Evolutionary conservation across 345 rosid genomes (phyloP), one percentile per base, ranked within the genome.

Genomic region (Eucalyptus marginata): DNA sequence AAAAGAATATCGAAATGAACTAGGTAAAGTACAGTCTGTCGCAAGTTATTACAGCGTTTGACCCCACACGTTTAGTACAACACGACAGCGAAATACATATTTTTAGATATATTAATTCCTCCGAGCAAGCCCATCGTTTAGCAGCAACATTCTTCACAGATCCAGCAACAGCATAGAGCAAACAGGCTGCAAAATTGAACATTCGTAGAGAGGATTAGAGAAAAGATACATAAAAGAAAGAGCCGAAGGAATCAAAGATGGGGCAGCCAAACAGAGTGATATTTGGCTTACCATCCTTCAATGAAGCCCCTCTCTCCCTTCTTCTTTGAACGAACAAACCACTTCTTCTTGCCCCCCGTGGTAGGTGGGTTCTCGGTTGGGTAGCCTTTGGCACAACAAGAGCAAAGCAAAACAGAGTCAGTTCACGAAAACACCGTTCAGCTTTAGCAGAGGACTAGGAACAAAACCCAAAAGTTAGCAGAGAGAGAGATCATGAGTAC

Each of bases 141-240:
- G 93, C 87, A 89, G 93, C 97, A 95, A 46, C 89, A 89, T 25
- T 89, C 90, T 91, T 94, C 96, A 87, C 95, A 94, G 40, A 94
- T 86, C 96, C 96, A 94, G 88, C 97, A 95, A 92, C 97, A 95
- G 89, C 96, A 95, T 43, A 95, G 94, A 56, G 95, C 94, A 49
- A 92, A 93, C 85, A 94, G 92, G 92, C 97, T 94, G 95, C 91
- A 90, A 51, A 80, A 5, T 6, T 49, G 89, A 33, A 87, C 22
- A 84, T 40, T 22, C 43, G 86, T 4, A 29, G 24, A 44, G 36
- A 17, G 14, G 18, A 66, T 47, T 66, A 76, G 84, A 76, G 14
- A 86, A 22, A 6, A 83, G 4, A 85, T 4, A 12, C 5, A 51
- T 9, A 8, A 66, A 85, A 81, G 79, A 36, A 83, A 62, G 58